Conservation (phyloP, 1,284 basidiomycete species). For the Ganoderma meredithae region DNA sequence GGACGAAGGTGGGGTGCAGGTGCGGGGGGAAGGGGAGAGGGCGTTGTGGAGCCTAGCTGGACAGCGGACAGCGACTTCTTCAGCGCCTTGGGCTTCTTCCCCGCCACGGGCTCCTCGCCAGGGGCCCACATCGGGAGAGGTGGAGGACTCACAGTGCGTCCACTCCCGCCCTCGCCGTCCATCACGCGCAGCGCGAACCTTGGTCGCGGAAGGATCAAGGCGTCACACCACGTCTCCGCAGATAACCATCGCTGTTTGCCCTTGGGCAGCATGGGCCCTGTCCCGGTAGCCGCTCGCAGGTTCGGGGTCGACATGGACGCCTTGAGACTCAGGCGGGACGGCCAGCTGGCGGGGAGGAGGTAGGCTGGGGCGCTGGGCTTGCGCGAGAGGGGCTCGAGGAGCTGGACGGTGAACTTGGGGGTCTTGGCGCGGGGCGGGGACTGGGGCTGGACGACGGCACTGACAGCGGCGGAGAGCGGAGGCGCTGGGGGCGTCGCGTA, state of each 20-base stretch:
- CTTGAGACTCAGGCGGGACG: conserved; percentile 46
- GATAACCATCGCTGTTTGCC: conserved; percentile 70
- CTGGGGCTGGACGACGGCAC: conserved; percentile 22
- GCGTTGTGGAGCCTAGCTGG: conserved; percentile 20
- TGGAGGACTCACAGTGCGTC: conserved; percentile 58
- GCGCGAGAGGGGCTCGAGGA: conserved; percentile 32
- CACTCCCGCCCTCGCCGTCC: conserved; percentile 41
- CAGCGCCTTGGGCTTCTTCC: conserved; percentile 22
- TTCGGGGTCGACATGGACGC: conserved; percentile 69
- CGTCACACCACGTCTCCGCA: conserved; percentile 82
- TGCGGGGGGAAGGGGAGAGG: conserved; percentile 19
- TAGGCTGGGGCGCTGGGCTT: conserved; percentile 31
- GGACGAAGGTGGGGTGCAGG: no score
- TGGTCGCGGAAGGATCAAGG: conserved; percentile 75
- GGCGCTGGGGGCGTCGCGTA: conserved; percentile 46
- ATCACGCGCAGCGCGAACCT: conserved; percentile 58
- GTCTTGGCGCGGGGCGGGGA: conserved; percentile 9
- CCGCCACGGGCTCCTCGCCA: conserved; percentile 24
- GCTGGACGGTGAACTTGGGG: conserved; percentile 33
- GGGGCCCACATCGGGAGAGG: conserved; percentile 50
- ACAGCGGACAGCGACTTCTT: conserved; percentile 36
- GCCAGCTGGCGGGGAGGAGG: conserved; percentile 35
- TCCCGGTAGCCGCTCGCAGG: conserved; percentile 46
- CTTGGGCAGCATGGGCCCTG: conserved; percentile 38
- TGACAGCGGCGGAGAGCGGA: conserved; percentile 25